A percentile compares a stretch with the other conserved stretches of the same genome.
These are phyloP conservation scores for Kalmusia sp. DNA, from an alignment of 2,329 filamentous ascomycete genomes.

Conservation along the genomic window DNA sequence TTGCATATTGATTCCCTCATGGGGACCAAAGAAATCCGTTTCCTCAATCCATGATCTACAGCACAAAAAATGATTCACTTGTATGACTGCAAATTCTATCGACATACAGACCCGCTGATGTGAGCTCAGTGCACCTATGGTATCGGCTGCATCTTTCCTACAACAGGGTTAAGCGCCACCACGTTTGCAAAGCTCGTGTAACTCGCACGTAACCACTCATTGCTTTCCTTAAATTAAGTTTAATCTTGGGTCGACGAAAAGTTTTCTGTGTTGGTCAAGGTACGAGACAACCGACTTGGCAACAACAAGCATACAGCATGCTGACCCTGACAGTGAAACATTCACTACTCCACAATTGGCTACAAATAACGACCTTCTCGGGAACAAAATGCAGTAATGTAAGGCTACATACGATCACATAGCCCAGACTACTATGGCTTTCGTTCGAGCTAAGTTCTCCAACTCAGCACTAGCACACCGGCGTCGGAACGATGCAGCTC, in stretches of 20 bases:
- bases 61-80: not conserved
- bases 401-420: not conserved
- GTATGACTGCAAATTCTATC: not conserved
- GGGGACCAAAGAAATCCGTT: too few species aligned
- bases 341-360: not conserved
- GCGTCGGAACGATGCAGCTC: not conserved
- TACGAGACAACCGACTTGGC: conserved; percentile 23
- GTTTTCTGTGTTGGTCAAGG: not conserved
- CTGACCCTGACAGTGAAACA: not conserved
- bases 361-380: not conserved
- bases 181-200: conserved; percentile 2
- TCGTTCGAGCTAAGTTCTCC: not conserved
- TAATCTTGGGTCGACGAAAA: conserved; percentile 14
- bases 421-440: not conserved
- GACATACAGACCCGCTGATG: not conserved
- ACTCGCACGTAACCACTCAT: conserved; percentile 11
- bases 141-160: conserved; percentile 15
- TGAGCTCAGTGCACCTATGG: not conserved
- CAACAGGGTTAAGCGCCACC: conserved; percentile 6
- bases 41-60: not conserved
- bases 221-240: conserved; percentile 18
- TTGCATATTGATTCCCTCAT: too few species aligned
- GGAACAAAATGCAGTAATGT: not conserved
- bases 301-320: not conserved
- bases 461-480: not conserved